A percentile compares a stretch with the other conserved stretches of the same genome.
Conservation (phyloP, 371 early-diverging fungal species). For the Mortierella sp. region DNA sequence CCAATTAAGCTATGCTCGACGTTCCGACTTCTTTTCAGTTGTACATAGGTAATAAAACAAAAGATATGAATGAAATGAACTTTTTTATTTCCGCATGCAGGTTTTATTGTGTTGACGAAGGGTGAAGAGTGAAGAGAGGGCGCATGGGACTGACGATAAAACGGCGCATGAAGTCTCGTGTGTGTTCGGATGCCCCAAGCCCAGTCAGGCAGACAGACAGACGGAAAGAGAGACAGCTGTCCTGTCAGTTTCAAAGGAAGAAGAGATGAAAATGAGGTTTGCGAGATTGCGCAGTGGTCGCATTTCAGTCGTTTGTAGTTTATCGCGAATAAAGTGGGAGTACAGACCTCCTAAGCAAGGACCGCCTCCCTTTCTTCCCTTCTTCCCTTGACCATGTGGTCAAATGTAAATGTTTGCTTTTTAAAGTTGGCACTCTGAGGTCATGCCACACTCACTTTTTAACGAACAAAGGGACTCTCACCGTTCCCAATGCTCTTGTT, state of each 20-base stretch:
- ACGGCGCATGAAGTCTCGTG: slow-evolving; percentile 4
- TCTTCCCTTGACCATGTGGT: neutral
- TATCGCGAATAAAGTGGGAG: neutral
- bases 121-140: too few relatives aligned
- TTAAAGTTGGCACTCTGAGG: neutral
- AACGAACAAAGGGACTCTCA: neutral
- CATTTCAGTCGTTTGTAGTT: neutral
- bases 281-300: neutral
- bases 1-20: neutral
- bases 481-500: neutral
- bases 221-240: too few relatives aligned
- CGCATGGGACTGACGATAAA: neutral
- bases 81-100: too few relatives aligned
- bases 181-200: neutral
- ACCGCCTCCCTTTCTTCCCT: neutral
- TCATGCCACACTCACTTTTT: neutral
- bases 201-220: neutral
- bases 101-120: too few relatives aligned
- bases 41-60: too few relatives aligned
- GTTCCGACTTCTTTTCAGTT: too few relatives aligned
- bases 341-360: neutral
- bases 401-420: neutral
- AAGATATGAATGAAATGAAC: too few relatives aligned
- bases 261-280: too few relatives aligned
- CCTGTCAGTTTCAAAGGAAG: too few relatives aligned